Percentiles rank a stretch among this genome's conserved stretches.
phyloP scores from a whole-genome alignment of 2,329 filamentous ascomycete genomes.

The Calcarisporium arbuscula region DNA sequence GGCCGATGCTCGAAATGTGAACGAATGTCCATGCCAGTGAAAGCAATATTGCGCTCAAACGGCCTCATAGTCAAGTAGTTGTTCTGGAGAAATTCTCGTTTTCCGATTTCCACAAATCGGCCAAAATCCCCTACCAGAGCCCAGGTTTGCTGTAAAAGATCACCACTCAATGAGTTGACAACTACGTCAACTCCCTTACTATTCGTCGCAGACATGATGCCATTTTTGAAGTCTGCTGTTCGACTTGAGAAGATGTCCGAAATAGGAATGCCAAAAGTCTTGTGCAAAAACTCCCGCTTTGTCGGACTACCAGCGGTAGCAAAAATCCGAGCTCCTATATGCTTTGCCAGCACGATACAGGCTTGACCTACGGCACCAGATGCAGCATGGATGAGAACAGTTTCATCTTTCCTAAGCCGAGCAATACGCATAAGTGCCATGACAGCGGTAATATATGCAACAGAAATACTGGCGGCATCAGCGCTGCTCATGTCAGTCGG shows the following conservation, averaged over 20 bases:
- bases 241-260: slow-evolving; percentile 18
- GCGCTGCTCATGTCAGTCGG: slow-evolving; percentile 7
- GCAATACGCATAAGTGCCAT: slow-evolving; percentile 8
- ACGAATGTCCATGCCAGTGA: slow-evolving; percentile 12
- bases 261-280: slow-evolving; percentile 15
- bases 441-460: slow-evolving; percentile 10
- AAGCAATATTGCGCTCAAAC: slow-evolving; percentile 11
- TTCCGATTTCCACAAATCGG: slow-evolving; percentile 29
- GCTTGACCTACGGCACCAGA: slow-evolving; percentile 14
- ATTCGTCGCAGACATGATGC: slow-evolving; percentile 11
- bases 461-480: slow-evolving; percentile 21
- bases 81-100: slow-evolving; percentile 19
- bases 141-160: slow-evolving; percentile 8
- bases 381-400: slow-evolving; percentile 24
- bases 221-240: slow-evolving; percentile 13
- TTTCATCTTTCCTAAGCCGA: slow-evolving; percentile 24
- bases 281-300: slow-evolving; percentile 21
- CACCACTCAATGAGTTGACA: slow-evolving; percentile 11
- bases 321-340: slow-evolving; percentile 15
- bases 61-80: slow-evolving; percentile 8
- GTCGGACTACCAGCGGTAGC: slow-evolving; percentile 19
- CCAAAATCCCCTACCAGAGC: slow-evolving; percentile 23
- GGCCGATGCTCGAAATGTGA: not conserved
- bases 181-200: slow-evolving; percentile 12
- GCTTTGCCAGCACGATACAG: slow-evolving; percentile 8